phyloP scores from a whole-genome alignment of 1,139 yeast species.

The Protomyces gravidus region DNA sequence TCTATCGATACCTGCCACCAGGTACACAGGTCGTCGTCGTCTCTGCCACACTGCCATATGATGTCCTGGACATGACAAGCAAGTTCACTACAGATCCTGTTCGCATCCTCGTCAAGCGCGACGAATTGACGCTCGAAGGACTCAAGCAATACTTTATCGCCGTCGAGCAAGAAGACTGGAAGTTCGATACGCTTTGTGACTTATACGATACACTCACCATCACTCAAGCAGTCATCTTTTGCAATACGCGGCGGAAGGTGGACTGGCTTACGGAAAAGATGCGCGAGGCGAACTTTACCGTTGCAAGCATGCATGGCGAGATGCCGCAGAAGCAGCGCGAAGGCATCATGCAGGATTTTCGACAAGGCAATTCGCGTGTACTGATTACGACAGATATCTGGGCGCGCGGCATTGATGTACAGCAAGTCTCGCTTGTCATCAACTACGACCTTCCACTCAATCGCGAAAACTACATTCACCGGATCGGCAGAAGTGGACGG shows the following conservation, averaged over 20 bases:
- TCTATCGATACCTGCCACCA: constrained; percentile 88
- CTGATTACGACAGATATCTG: constrained; percentile 94
- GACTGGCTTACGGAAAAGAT: constrained; percentile 86
- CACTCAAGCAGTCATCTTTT: constrained; percentile 98
- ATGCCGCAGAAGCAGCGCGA: constrained; percentile 97
- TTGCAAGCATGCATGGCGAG: constrained; percentile 93
- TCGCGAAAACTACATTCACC: constrained; percentile 97
- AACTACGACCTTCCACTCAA: constrained; percentile 96
- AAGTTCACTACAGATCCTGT: constrained; percentile 97
- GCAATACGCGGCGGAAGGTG: constrained; percentile 98
- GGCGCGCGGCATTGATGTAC: constrained; percentile 99
- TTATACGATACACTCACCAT: constrained; percentile 90
- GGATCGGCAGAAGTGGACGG: constrained; percentile 99
- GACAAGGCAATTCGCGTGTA: constrained; percentile 97
- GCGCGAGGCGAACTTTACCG: constrained; percentile 85
- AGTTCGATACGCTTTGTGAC: constrained; percentile 93
- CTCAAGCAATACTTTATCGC: constrained; percentile 93
- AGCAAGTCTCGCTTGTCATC: constrained; percentile 96
- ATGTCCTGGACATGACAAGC: constrained; percentile 90
- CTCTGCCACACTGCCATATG: constrained; percentile 97
- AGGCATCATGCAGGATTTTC: constrained; percentile 95
- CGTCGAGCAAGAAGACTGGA: constrained; percentile 88
- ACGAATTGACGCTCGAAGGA: constrained; percentile 97
- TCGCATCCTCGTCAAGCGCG: constrained; percentile 95
- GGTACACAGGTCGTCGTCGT: constrained; percentile 93